Base-by-base conservation (phyloP, 805 yeast species). In the Barnettozyma salicaria region DNA sequence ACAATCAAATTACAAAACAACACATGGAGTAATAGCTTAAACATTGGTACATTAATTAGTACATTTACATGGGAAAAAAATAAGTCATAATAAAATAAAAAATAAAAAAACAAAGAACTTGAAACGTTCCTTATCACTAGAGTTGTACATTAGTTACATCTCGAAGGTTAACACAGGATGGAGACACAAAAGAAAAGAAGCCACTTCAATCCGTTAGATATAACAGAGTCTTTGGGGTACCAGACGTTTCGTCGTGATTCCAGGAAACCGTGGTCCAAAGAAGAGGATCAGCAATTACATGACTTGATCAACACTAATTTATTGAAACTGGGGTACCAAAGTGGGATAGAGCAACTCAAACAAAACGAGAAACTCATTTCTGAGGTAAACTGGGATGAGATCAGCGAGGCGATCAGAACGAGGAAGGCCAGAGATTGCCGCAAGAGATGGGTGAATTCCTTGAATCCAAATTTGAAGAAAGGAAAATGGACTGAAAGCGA, bases 401-500 rank as follows among this genome's bases (percentile, higher is more conserved):
- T 79, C 27, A 72, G 79, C 46, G 65, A 45, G 47, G 62, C 42
- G 52, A 70, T 62, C 56, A 64, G 67, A 55, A 67, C 44, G 51
- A 65, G 96, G 36, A 79, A 82, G 49, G 70, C 86, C 10, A 86
- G 83, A 50, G 95, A 87, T 55, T 83, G 95, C 53, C 71, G 87
- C 24, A 88, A 87, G 57, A 63, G 97, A 40, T 89, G 97, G 97
- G 65, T 75, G 13, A 81, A 80, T 44, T 85, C 95, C 1, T 60
- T 89, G 27, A 92, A 87, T 57, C 97, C 97, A 2, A 74, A 68
- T 41, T 63, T 89, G 42, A 73, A 77, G 38, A 83, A 85, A 47
- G 97, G 97, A 1, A 76, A 77, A 53, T 89, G 97, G 97, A 82
- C 92, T 2, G 58, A 69, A 11, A 81, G 72, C 27, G 97, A 89